Conservation (phyloP, 169 alveolate species). For the Plasmodium gallinaceum region DNA sequence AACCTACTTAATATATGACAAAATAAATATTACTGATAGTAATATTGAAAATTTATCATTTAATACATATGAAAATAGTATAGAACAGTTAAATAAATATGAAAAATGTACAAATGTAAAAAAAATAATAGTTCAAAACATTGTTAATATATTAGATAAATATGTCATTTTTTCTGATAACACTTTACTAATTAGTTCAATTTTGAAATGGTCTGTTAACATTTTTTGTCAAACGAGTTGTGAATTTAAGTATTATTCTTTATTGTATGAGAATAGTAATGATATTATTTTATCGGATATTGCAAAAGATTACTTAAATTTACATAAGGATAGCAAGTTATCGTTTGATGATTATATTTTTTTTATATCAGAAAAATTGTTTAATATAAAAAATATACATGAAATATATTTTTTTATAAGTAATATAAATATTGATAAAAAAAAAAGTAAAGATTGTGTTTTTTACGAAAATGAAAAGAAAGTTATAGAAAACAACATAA, state of each 20-base stretch:
- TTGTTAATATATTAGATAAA: constrained; percentile 40
- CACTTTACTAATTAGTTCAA: constrained; percentile 22
- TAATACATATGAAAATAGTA: neutral
- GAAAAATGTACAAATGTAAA: neutral
- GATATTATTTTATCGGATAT: constrained; percentile 44
- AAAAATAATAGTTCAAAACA: constrained; percentile 28
- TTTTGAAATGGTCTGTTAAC: constrained; percentile 47
- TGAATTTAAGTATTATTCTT: constrained; percentile 29
- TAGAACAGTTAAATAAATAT: neutral
- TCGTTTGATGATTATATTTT: constrained; percentile 46
- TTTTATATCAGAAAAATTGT: constrained; percentile 44
- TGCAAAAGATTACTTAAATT: constrained; percentile 34
- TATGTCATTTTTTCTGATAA: constrained; percentile 28
- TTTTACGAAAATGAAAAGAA: neutral
- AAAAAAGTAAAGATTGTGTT: neutral
- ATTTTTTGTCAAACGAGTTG: constrained; percentile 30
- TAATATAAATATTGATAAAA: neutral
- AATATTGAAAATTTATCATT: neutral
- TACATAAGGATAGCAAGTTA: constrained; percentile 17
- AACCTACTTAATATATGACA: neutral
- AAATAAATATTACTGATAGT: neutral
- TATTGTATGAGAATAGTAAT: constrained; percentile 31
- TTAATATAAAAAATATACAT: neutral
- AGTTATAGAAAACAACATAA: neutral
- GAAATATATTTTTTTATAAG: neutral